phyloP scores from a whole-genome alignment of 768 basidiomycete genomes.

The Daedaleopsis nitida region DNA sequence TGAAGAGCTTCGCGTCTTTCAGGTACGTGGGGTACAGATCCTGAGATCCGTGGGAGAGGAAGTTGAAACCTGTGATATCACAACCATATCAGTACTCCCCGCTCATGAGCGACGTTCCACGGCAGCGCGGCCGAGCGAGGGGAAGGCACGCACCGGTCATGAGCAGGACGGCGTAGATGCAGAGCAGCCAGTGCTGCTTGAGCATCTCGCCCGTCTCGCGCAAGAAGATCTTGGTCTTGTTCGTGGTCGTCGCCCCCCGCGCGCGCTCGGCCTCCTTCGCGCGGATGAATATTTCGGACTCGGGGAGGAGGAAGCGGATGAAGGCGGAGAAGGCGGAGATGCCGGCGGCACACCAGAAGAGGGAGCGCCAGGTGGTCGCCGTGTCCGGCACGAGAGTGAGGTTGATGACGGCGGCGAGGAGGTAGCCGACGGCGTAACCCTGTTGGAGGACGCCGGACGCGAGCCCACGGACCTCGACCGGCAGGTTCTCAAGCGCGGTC shows the following conservation, averaged over 20 bases:
- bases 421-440: slow-evolving; percentile 86
- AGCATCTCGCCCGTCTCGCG: slow-evolving; percentile 76
- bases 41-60: slow-evolving; percentile 55
- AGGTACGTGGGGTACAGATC: slow-evolving; percentile 85
- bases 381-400: slow-evolving; percentile 53
- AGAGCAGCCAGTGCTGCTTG: slow-evolving; percentile 77
- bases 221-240: slow-evolving; percentile 74
- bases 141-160: slow-evolving; percentile 54
- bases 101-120: neutral
- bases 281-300: slow-evolving; percentile 72
- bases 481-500: slow-evolving; percentile 87
- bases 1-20: slow-evolving; percentile 60
- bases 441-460: slow-evolving; percentile 85
- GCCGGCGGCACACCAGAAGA: slow-evolving; percentile 83
- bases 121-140: neutral
- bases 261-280: slow-evolving; percentile 59
- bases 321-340: slow-evolving; percentile 70
- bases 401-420: slow-evolving; percentile 84
- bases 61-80: slow-evolving; percentile 44
- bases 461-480: slow-evolving; percentile 83
- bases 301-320: slow-evolving; percentile 70
- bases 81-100: slow-evolving; percentile 6
- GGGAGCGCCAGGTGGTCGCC: slow-evolving; percentile 57
- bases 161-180: slow-evolving; percentile 81
- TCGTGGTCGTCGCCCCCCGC: slow-evolving; percentile 34